These are phyloP conservation scores for Pisolithus albus DNA, from an alignment of 768 basidiomycete species.

Conservation along the genomic window DNA sequence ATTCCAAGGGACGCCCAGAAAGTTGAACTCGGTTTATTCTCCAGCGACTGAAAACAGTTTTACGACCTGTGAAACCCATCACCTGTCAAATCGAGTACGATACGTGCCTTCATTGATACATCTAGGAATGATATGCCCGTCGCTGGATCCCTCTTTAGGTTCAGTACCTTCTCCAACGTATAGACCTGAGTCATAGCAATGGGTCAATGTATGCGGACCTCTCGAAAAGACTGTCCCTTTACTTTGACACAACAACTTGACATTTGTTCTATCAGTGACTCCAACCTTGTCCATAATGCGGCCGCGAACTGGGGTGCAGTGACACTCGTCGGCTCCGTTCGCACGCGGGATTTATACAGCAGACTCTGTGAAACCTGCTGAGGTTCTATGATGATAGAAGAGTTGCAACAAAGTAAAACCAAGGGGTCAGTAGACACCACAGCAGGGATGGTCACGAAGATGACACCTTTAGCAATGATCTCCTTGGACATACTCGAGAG, in stretches of 20 bases:
- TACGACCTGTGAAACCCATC: not conserved
- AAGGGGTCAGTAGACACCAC: not conserved
- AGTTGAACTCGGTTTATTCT: constrained; percentile 83
- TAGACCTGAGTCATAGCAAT: constrained; percentile 57
- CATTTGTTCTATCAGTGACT: constrained; percentile 82
- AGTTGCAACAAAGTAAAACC: not conserved
- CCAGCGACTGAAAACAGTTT: constrained; percentile 54
- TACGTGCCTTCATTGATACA: constrained; percentile 81
- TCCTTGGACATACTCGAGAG: constrained; percentile 82
- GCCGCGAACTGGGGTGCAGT: constrained; percentile 83
- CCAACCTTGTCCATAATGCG: constrained; percentile 76
- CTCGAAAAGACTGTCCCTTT: not conserved
- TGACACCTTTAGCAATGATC: constrained; percentile 65
- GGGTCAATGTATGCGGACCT: not conserved
- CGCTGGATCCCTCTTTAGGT: constrained; percentile 76
- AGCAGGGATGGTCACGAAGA: not conserved
- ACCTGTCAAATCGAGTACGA: not conserved
- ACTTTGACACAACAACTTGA: constrained; percentile 88
- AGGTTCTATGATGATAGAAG: constrained; percentile 9
- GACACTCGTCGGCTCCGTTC: constrained; percentile 84
- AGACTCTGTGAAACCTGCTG: constrained; percentile 29
- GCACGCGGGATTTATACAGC: constrained; percentile 78
- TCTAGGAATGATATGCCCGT: constrained; percentile 81
- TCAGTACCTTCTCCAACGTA: constrained; percentile 88
- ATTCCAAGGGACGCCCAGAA: constrained; percentile 86